Percentiles rank a stretch among this genome's conserved stretches.
Evolutionary conservation across 1,284 basidiomycete genomes (phyloP).

Genomic region (Cystobasidium sp.): DNA sequence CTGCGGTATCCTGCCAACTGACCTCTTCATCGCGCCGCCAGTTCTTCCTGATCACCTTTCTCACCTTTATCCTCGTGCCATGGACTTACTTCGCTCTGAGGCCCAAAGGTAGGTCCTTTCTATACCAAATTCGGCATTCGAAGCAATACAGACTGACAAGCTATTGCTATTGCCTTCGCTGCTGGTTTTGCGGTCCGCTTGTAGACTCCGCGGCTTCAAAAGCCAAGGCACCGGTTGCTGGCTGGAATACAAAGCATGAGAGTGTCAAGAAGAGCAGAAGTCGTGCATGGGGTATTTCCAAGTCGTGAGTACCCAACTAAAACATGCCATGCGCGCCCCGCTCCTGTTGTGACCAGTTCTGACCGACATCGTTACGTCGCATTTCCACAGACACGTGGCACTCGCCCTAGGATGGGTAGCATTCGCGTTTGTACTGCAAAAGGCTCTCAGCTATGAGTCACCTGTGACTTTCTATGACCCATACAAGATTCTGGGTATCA

Average conservation of each 20-base stretch:
- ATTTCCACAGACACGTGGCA: slow-evolving; percentile 44
- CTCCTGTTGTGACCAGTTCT: not conserved
- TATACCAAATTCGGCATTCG: too few species aligned
- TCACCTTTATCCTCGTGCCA: slow-evolving; percentile 52
- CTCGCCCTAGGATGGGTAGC: slow-evolving; percentile 59
- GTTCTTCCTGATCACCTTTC: slow-evolving; percentile 53
- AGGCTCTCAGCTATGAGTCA: slow-evolving; percentile 46
- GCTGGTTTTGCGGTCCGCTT: slow-evolving; percentile 22
- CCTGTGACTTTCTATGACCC: slow-evolving; percentile 86
- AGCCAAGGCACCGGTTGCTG: slow-evolving; percentile 48
- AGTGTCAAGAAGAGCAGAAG: slow-evolving; percentile 43
- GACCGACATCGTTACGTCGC: not conserved
- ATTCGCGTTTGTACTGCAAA: slow-evolving; percentile 55
- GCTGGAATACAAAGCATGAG: slow-evolving; percentile 51
- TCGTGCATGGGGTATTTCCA: not conserved
- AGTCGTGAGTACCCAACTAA: slow-evolving; percentile 8
- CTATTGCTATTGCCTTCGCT: not conserved
- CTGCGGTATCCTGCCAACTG: not conserved
- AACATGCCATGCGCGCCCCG: not conserved
- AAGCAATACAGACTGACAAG: not conserved
- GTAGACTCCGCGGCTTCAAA: slow-evolving; percentile 41
- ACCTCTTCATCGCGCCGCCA: slow-evolving; percentile 31
- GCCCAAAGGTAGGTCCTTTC: slow-evolving; percentile 12
- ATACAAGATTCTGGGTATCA: slow-evolving; percentile 88
- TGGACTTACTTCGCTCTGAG: slow-evolving; percentile 49